Percentiles rank a stretch among this genome's conserved stretches.
Conservation (phyloP, 176 grass and related monocot genomes). For the Urochloa ruziziensis region DNA sequence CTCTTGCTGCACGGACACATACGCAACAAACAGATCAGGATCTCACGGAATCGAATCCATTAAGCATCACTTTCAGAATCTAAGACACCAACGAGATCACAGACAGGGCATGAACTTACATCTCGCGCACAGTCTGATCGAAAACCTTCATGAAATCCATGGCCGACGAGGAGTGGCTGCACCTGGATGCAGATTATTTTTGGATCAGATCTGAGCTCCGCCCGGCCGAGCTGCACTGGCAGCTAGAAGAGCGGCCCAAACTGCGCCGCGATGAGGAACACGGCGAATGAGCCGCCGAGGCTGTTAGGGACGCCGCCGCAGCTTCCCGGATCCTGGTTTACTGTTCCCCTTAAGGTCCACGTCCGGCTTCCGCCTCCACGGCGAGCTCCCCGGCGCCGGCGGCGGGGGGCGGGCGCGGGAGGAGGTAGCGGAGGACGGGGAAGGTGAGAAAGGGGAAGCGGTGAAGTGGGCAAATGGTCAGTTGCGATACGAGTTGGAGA, state of each 20-base stretch:
- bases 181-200: background rate
- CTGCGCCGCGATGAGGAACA: background rate
- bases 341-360: background rate
- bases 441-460: slow-evolving; percentile 10
- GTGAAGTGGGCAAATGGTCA: slow-evolving; percentile 17
- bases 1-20: slow-evolving; percentile 66
- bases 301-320: background rate
- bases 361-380: background rate
- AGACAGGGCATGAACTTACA: slow-evolving; percentile 55
- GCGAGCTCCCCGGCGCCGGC: slow-evolving; percentile 16
- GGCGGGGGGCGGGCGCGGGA: slow-evolving; percentile 16
- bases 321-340: slow-evolving; percentile 24
- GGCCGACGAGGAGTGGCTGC: background rate
- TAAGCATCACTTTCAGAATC: background rate
- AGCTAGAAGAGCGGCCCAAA: slow-evolving; percentile 1
- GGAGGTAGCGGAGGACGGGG: background rate
- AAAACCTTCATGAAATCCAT: slow-evolving; percentile 99
- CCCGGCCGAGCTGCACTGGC: background rate
- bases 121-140: slow-evolving; percentile 94
- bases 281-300: background rate
- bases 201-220: slow-evolving; percentile 33
- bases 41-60: slow-evolving; percentile 17
- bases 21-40: slow-evolving; percentile 21
- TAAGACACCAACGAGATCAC: background rate
- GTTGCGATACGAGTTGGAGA: background rate